Evolutionary conservation across 805 yeast genomes (phyloP).

Genomic region (Nakazawaea pomicola): DNA sequence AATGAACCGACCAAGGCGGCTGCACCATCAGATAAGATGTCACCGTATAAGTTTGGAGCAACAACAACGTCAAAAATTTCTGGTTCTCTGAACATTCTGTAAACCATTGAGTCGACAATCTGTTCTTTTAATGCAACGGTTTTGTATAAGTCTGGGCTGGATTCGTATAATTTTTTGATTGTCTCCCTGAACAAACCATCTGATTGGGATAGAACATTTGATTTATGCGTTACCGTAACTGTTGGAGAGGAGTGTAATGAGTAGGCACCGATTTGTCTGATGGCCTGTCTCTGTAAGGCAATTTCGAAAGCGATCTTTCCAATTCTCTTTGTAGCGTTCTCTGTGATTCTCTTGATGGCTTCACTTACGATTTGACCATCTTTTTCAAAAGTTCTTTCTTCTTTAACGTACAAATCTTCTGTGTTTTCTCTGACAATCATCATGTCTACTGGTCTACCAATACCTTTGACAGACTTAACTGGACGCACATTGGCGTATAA

Average conservation of each 20-base stretch:
- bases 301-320: slow-evolving; percentile 90
- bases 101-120: slow-evolving; percentile 98
- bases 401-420: slow-evolving; percentile 94
- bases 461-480: slow-evolving; percentile 85
- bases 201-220: slow-evolving; percentile 86
- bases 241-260: slow-evolving; percentile 52
- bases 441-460: slow-evolving; percentile 90
- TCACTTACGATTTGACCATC: slow-evolving; percentile 93
- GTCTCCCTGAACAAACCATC: slow-evolving; percentile 97
- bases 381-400: slow-evolving; percentile 69
- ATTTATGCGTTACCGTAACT: slow-evolving; percentile 92
- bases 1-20: slow-evolving; percentile 97
- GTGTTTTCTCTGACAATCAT: slow-evolving; percentile 98
- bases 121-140: slow-evolving; percentile 80
- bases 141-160: slow-evolving; percentile 52
- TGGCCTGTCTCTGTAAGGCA: slow-evolving; percentile 83
- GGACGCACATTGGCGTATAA: slow-evolving; percentile 97
- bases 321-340: slow-evolving; percentile 77
- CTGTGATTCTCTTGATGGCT: slow-evolving; percentile 95
- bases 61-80: slow-evolving; percentile 96
- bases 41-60: slow-evolving; percentile 98
- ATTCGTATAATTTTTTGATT: slow-evolving; percentile 53
- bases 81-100: slow-evolving; percentile 98
- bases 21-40: slow-evolving; percentile 94
- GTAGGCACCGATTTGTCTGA: slow-evolving; percentile 59